Base-by-base conservation (phyloP, 352 stramenopile genomes). In the Pythium dissimile region DNA sequence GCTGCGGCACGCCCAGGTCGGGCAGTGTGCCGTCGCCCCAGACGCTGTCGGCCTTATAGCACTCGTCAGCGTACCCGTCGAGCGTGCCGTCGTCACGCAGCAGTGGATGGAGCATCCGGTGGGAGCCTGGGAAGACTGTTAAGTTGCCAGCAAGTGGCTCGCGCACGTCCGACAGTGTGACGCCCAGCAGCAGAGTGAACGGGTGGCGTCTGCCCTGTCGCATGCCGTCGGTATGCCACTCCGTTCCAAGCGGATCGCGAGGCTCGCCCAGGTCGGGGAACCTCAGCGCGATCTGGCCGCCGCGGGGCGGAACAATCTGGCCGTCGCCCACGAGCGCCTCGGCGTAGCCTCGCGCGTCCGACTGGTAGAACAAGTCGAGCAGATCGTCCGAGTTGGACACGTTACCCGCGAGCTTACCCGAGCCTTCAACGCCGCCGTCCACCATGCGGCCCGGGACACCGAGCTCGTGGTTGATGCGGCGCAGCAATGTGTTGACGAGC, bases 171-270 rank as follows among this genome's bases (percentile, higher is more conserved):
- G 80, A 93, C n/a, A 93, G 64, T 32, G 83, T 64, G 21, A 93
- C 62, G n/a, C 83, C 80, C 0, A 77, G 62, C 15, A 93, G 58
- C 18, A 91, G 62, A 8, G 69, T 82, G 62, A 91, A 93, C 16
- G 83, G 83, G 39, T 91, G 80, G 26, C 73, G 63, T 45, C 72
- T 77, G 45, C 80, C 79, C 62, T 93, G 83, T 1, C 80, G 73
- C 83, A 93, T 89, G 28, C 80, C 83, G 43, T 91, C 83, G 18
- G 79, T 93, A 66, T 93, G 83, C 83, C 83, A 93, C 59, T 93
- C 80, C 3, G 77, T 89, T 15, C 83, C 83, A 8, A 66, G 43
- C 5, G 77, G 80, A 13, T 93, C 77, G 1, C 81, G 73, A 16
- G 73, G 67, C 21, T 79, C 69, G 2, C 80, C 79, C 10, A 93